Evolutionary conservation across 176 grass and related monocot species (phyloP).

Genomic region (Sorghum bicolor): Sorghum_bicolor_NCBIv3 NC_012875.2:60391501-60392000

Average conservation of each 20-base stretch:
- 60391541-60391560: constrained; percentile 95
- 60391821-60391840: constrained; percentile 26
- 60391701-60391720: constrained; percentile 15
- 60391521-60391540: constrained; percentile 99
- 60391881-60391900: constrained; percentile 16
- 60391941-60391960: neutral
- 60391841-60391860: constrained; percentile 12
- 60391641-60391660: constrained; percentile 37
- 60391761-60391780: neutral
- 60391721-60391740: constrained; percentile 21
- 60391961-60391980: neutral
- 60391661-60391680: neutral
- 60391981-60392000: no score
- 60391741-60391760: constrained; percentile 22
- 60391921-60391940: neutral
- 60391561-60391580: constrained; percentile 99
- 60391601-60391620: constrained; percentile 93
- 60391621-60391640: constrained; percentile 63
- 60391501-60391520: neutral
- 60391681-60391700: neutral
- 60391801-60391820: constrained; percentile 23
- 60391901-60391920: neutral
- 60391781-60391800: neutral
- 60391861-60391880: no score
- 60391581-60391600: constrained; percentile 99